Conservation (phyloP, 371 early-diverging fungal genomes). For the Nematocida minor region DNA sequence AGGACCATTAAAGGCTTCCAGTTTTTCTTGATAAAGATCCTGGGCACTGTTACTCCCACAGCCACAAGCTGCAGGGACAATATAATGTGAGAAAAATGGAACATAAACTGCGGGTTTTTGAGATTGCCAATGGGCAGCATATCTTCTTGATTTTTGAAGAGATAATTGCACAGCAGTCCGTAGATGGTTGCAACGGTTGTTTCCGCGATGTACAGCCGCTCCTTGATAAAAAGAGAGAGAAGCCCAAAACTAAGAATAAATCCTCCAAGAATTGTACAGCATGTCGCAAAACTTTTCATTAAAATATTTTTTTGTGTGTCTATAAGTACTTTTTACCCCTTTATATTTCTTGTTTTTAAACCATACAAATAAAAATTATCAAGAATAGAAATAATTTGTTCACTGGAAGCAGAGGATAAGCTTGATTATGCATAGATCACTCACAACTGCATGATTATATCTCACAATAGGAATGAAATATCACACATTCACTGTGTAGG, state of each 20-base stretch:
- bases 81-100: constrained; percentile 62
- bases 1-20: constrained; percentile 71
- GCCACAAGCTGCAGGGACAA: constrained; percentile 64
- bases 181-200: constrained; percentile 75
- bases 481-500: too few species aligned
- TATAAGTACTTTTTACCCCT: constrained; percentile 31
- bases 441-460: too few species aligned
- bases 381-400: too few species aligned
- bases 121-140: constrained; percentile 62
- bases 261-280: constrained; percentile 35
- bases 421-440: too few species aligned
- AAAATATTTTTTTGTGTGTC: background rate
- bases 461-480: too few species aligned
- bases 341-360: too few species aligned
- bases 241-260: constrained; percentile 78
- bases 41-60: constrained; percentile 60
- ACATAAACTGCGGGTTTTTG: constrained; percentile 51
- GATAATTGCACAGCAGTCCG: constrained; percentile 69
- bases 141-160: constrained; percentile 66
- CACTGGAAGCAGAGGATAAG: too few species aligned
- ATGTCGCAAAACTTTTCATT: constrained; percentile 46
- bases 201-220: constrained; percentile 78
- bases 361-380: too few species aligned
- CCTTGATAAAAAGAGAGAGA: constrained; percentile 79
- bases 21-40: constrained; percentile 56